A percentile compares a stretch with the other conserved stretches of the same genome.
Conservation (phyloP, 257 asterid species). For the Rhazya stricta region DNA sequence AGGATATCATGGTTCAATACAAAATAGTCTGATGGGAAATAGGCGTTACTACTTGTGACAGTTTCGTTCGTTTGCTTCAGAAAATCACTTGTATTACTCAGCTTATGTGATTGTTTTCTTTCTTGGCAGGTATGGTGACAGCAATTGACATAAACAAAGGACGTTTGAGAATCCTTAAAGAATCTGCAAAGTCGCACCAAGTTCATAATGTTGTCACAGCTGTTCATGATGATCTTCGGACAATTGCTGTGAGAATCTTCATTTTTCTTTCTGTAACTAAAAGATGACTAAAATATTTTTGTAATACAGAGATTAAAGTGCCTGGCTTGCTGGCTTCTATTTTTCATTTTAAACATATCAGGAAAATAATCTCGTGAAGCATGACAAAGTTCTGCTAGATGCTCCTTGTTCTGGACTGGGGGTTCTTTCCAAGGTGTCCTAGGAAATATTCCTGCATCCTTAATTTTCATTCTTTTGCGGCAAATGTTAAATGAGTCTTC, state of each 20-base stretch:
- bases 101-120: slow-evolving; percentile 7
- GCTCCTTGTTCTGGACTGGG: slow-evolving; percentile 98
- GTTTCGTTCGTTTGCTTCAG: background rate
- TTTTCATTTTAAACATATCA: slow-evolving; percentile 21
- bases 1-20: background rate
- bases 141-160: slow-evolving; percentile 84
- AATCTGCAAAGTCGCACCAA: slow-evolving; percentile 72
- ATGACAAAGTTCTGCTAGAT: slow-evolving; percentile 86
- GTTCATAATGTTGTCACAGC: slow-evolving; percentile 52
- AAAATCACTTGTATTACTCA: background rate
- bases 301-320: background rate
- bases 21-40: background rate
- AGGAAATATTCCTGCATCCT: background rate
- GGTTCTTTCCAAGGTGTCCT: slow-evolving; percentile 79
- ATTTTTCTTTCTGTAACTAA: background rate
- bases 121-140: slow-evolving; percentile 55
- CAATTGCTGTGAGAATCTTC: slow-evolving; percentile 47
- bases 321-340: slow-evolving; percentile 1
- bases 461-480: slow-evolving; percentile 1
- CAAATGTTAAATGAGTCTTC: background rate
- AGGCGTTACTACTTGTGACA: background rate
- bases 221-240: slow-evolving; percentile 70
- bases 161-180: slow-evolving; percentile 80
- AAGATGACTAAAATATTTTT: background rate
- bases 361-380: slow-evolving; percentile 43